Evolutionary conservation across 75 land plant genomes (phyloP), one percentile per base, ranked within the genome.

Genomic region (Pinus tabuliformis): DNA sequence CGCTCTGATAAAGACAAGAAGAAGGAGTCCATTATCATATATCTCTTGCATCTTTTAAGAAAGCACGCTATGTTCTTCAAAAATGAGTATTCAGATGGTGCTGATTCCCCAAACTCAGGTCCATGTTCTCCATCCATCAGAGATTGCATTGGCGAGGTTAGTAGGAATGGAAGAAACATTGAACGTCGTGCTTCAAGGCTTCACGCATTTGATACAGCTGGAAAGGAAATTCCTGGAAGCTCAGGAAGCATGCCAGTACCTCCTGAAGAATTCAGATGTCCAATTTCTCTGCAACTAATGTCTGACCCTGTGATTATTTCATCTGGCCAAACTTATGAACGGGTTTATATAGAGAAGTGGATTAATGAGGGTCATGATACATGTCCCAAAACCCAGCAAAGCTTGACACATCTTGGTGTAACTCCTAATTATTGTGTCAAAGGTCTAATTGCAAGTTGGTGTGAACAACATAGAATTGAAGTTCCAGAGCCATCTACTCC

Each of bases 241-340:
- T 84, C 83, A 13, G 82, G 86, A 6, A 76, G 81, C 61, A 75
- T 84, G 57, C 83, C 84, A 22, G 58, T 83, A 28, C 86, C 91
- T 21, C 98, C 98, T n/a, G 98, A 92, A 71, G 98, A 96, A 64
- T 86, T 96, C 59, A 86, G 91, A 59, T 96, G 99, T 80, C 99
- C 99, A 42, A 97, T 97, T 63, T 97, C 99, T 21, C 80, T 92
- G 78, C 98, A 97, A 80, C 85, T 95, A 37, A 97, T 97, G 98
- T 88, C 93, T 76, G 99, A 97, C 63, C 99, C 99, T 2, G 99
- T 97, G 61, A 92, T 97, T 18, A 91, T 97, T 30, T 83, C 92
- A 26, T 97, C 99, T 58, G 99, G 99, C 3, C 98, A 97, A 75
- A 97, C 97, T 15, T 97, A 97, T 74, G 99, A 97, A 77, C 80